Conservation (phyloP, 2,329 filamentous ascomycete species). For the Blumeria hordei region DNA sequence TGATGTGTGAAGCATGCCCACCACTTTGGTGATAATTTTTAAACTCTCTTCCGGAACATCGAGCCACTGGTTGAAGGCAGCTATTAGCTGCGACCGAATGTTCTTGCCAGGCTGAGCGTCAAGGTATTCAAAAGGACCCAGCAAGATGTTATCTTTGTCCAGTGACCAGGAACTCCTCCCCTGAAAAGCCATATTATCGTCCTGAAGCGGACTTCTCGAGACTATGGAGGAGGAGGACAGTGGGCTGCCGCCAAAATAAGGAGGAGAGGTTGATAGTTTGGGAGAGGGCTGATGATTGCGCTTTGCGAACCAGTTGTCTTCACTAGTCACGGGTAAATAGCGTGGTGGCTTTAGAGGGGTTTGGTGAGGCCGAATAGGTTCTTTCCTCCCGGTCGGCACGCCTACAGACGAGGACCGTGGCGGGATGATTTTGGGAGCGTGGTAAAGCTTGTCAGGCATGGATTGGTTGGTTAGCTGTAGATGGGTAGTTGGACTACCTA, state of each 20-base stretch:
- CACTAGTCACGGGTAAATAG: conserved; percentile 28
- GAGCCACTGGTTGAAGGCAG: conserved; percentile 60
- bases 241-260: conserved; percentile 5
- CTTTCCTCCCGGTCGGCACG: conserved; percentile 13
- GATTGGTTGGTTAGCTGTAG: background rate
- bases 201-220: conserved; percentile 7
- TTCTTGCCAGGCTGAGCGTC: conserved; percentile 62
- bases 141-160: conserved; percentile 54
- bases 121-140: conserved; percentile 63
- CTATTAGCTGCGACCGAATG: conserved; percentile 56
- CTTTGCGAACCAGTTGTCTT: conserved; percentile 34
- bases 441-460: conserved; percentile 9
- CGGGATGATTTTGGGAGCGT: conserved; percentile 44
- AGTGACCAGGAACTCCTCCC: conserved; percentile 29
- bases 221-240: conserved; percentile 8
- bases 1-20: conserved; percentile 69
- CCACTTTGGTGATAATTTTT: conserved; percentile 50
- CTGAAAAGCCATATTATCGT: conserved; percentile 13
- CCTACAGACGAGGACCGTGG: conserved; percentile 47
- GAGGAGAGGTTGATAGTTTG: conserved; percentile 3
- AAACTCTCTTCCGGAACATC: conserved; percentile 47
- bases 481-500: too few species aligned
- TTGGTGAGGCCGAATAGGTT: conserved; percentile 7
- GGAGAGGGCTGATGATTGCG: conserved; percentile 10
- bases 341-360: conserved; percentile 14